Percentiles rank a stretch among this genome's conserved stretches.
Conservation (phyloP, 345 rosid genomes). For the Barbarea vulgaris region DNA sequence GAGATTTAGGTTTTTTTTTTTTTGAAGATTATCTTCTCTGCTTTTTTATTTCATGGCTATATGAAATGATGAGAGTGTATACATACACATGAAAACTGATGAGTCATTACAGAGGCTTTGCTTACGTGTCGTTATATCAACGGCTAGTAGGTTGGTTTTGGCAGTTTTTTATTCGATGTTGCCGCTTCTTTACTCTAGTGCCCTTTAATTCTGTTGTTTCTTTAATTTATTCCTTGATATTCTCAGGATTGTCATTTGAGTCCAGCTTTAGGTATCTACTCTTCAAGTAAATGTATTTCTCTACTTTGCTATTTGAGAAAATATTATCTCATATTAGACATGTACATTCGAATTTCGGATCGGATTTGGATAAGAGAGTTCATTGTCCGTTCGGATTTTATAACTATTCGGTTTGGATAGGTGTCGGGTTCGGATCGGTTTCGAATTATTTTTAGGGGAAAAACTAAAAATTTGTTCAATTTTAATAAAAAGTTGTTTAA, state of each 20-base stretch:
- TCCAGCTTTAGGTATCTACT: background rate
- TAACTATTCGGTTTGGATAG: too few relatives aligned
- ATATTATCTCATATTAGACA: background rate
- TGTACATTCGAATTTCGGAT: too few relatives aligned
- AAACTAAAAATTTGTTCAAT: too few relatives aligned
- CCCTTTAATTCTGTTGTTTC: background rate
- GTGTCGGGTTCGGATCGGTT: too few relatives aligned
- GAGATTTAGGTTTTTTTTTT: slow-evolving; percentile 13
- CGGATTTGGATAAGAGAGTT: too few relatives aligned
- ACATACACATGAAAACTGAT: slow-evolving; percentile 32
- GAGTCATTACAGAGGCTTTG: slow-evolving; percentile 32
- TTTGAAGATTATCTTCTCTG: background rate
- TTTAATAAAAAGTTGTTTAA: too few relatives aligned
- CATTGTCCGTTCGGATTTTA: too few relatives aligned
- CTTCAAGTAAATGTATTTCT: background rate
- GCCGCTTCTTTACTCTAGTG: slow-evolving; percentile 8
- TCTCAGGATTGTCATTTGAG: background rate
- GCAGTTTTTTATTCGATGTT: slow-evolving; percentile 42
- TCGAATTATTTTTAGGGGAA: too few relatives aligned
- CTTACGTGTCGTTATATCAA: slow-evolving; percentile 32
- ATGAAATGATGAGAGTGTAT: slow-evolving; percentile 9
- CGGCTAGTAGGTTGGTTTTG: slow-evolving; percentile 36
- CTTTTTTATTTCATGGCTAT: background rate
- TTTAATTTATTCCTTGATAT: background rate
- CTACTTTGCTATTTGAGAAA: background rate